Percentiles rank a stretch among this genome's conserved stretches.
These are phyloP conservation scores for Ascodesmis nigricans DNA, from an alignment of 495 filamentous ascomycete species.

Conservation along the genomic window DNA sequence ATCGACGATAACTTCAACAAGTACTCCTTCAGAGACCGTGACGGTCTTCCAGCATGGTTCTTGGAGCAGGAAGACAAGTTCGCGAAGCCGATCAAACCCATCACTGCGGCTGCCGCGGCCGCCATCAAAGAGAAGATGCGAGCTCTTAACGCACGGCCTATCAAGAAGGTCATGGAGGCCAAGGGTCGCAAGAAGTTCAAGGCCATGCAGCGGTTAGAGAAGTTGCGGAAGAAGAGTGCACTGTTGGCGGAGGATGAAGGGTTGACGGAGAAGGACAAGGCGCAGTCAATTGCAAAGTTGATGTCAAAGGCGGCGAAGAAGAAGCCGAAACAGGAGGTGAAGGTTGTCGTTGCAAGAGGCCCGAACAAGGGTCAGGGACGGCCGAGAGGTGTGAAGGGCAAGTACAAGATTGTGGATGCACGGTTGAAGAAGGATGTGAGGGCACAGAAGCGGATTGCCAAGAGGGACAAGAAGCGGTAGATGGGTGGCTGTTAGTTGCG, in stretches of 20 bases:
- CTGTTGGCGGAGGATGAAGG: slow-evolving; percentile 68
- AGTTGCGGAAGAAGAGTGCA: slow-evolving; percentile 83
- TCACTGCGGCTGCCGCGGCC: slow-evolving; percentile 65
- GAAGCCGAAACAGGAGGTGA: slow-evolving; percentile 63
- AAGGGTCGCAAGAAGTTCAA: slow-evolving; percentile 93
- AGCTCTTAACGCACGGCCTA: slow-evolving; percentile 84
- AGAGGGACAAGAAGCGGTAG: slow-evolving; percentile 31
- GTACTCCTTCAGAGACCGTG: slow-evolving; percentile 67
- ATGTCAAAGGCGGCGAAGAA: slow-evolving; percentile 66
- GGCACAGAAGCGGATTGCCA: slow-evolving; percentile 62
- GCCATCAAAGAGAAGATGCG: slow-evolving; percentile 93
- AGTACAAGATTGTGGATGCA: slow-evolving; percentile 96
- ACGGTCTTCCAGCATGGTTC: slow-evolving; percentile 96
- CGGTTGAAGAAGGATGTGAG: slow-evolving; percentile 96
- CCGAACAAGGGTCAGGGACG: slow-evolving; percentile 48
- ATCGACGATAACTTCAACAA: slow-evolving; percentile 88
- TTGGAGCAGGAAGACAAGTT: slow-evolving; percentile 75
- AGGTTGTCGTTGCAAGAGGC: slow-evolving; percentile 74
- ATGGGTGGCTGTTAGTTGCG: too few species aligned
- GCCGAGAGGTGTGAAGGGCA: slow-evolving; percentile 75
- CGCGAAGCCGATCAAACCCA: slow-evolving; percentile 63
- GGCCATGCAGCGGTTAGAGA: slow-evolving; percentile 73
- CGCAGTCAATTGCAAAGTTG: slow-evolving; percentile 55
- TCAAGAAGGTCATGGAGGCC: slow-evolving; percentile 97
- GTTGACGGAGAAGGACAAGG: slow-evolving; percentile 87